A percentile compares a stretch with the other conserved stretches of the same genome.
Conservation (phyloP, 345 rosid genomes). For the Turritis glabra region DNA sequence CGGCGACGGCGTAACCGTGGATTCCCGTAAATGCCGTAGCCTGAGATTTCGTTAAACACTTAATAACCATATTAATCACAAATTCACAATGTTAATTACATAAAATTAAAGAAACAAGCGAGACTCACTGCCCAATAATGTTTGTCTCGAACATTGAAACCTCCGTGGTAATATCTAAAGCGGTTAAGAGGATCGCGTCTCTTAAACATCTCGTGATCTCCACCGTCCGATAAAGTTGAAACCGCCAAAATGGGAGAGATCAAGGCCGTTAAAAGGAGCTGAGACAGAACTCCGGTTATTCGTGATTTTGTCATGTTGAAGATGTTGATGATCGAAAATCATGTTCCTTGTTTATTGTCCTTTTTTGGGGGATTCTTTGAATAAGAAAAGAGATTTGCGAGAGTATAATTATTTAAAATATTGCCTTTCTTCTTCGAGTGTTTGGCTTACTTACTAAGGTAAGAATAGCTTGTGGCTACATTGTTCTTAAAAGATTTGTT, state of each 20-base stretch:
- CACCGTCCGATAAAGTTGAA: constrained; percentile 31
- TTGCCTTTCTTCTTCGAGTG: constrained; percentile 9
- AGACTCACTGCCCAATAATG: constrained; percentile 79
- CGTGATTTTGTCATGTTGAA: constrained; percentile 33
- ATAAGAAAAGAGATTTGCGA: constrained; percentile 14
- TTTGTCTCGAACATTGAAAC: constrained; percentile 51
- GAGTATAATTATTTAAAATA: neutral
- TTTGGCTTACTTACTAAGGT: constrained; percentile 55
- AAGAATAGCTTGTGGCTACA: constrained; percentile 64
- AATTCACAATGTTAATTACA: too few relatives aligned
- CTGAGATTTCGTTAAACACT: constrained; percentile 44
- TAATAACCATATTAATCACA: neutral
- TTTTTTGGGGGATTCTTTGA: neutral
- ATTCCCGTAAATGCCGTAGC: constrained; percentile 82
- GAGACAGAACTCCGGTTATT: constrained; percentile 33
- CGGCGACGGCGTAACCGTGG: constrained; percentile 59
- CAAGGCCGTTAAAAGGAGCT: constrained; percentile 42
- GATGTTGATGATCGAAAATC: constrained; percentile 17
- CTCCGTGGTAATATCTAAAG: constrained; percentile 54
- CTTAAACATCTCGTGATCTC: constrained; percentile 30
- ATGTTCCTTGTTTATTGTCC: constrained; percentile 4
- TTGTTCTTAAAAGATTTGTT: constrained; percentile 31
- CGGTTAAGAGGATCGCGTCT: constrained; percentile 64
- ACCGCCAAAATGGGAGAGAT: constrained; percentile 27
- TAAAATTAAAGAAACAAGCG: neutral